Conservation (phyloP, 257 asterid species). For the Solanum phureja region DNA sequence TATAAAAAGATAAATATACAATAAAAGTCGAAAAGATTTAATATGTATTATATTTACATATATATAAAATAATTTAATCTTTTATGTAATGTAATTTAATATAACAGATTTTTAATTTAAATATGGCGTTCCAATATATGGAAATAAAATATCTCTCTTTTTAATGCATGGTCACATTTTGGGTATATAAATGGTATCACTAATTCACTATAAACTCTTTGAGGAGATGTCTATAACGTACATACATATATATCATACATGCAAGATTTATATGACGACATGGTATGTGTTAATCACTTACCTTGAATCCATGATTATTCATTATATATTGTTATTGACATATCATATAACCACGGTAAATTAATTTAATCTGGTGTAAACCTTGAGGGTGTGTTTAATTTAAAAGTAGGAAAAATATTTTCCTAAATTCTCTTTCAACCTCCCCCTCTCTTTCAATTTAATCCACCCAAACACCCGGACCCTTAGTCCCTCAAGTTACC, state of each 20-base stretch:
- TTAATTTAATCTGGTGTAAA: too few species aligned
- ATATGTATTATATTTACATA: neutral
- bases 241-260: too few species aligned
- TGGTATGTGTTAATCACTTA: neutral
- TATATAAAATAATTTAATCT: neutral
- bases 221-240: neutral
- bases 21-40: neutral
- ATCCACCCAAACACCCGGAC: too few species aligned
- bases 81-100: neutral
- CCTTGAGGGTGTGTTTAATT: too few species aligned
- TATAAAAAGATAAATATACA: neutral
- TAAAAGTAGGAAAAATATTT: too few species aligned
- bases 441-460: too few species aligned
- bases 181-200: neutral
- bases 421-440: too few species aligned
- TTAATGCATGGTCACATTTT: neutral
- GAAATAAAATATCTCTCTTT: neutral
- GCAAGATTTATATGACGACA: neutral
- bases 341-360: too few species aligned
- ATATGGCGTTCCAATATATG: neutral
- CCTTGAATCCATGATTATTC: neutral
- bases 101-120: neutral
- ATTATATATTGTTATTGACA: too few species aligned
- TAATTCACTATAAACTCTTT: neutral
- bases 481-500: too few species aligned